Evolutionary conservation across 768 basidiomycete species (phyloP), one percentile per base, ranked within the genome.

Genomic region (Stropharia rugosoannulata): DNA sequence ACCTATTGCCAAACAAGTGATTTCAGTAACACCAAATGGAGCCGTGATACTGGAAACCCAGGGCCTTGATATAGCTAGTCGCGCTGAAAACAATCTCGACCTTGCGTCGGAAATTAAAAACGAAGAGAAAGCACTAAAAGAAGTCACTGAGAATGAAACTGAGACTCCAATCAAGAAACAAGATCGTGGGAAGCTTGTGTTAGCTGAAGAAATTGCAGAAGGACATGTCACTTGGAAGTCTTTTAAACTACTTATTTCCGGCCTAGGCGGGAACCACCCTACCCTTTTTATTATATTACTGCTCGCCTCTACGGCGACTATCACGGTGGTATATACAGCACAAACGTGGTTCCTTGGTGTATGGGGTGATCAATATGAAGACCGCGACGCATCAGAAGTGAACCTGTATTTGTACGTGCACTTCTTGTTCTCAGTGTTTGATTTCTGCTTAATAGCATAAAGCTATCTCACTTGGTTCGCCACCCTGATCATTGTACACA

Each of bases 171-270:
- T 61, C 2, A 59, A 64, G 9, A 65, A 62, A 27, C 65, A 70
- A 43, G 62, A 64, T n/a, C 51, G 57, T 39, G 84, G 85, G 2
- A 85, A 86, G 62, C 73, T 88, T 22, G 76, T 86, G 38, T 68
- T 84, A 2, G 79, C 78, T 0, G 87, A 89, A 64, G 87, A 89
- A 64, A 74, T 86, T 43, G 78, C 72, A 5, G 73, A 78, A 54
- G 66, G 66, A 4, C 62, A 63, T 40, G 58, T 66, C 50, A 63
- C 52, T 39, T 62, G 63, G 62, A 60, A 57, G 48, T 59, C 62
- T 62, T 68, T 78, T 29, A 70, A 66, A 47, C 61, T 79, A 3
- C 75, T 74, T 48, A 59, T 78, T 27, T 48, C 47, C 5, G 70
- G 67, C 5, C 62, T 78, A 13, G 70, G 75, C 27, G 75, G 75